phyloP scores from a whole-genome alignment of 2,329 filamentous ascomycete species.

The Lasiodiplodia gonubiensis region DNA sequence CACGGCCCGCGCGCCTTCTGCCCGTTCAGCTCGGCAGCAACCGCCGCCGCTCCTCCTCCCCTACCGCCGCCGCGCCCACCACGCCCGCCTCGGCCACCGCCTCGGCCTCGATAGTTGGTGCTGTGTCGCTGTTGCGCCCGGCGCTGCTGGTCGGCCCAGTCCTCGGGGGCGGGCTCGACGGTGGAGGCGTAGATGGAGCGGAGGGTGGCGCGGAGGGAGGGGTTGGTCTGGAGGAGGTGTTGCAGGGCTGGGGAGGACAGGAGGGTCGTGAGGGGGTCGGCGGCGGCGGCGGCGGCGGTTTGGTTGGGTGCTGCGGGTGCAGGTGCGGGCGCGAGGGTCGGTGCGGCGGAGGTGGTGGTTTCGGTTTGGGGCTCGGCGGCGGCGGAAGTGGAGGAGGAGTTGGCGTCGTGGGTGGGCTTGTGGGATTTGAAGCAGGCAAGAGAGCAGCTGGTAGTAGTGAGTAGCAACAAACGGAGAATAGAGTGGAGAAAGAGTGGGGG shows the following conservation, averaged over 20 bases:
- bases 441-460: constrained; percentile 16
- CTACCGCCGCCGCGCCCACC: neutral
- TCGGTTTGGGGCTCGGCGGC: neutral
- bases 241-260: constrained; percentile 5
- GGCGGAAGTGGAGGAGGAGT: neutral
- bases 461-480: neutral
- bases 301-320: neutral
- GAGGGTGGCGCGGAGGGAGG: constrained; percentile 15
- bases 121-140: neutral
- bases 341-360: neutral
- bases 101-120: neutral
- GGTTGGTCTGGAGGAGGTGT: constrained; percentile 3
- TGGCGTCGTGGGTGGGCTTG: constrained; percentile 17
- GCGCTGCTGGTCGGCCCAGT: constrained; percentile 1
- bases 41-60: too few relatives aligned
- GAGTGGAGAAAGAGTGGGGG: neutral
- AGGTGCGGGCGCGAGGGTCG: neutral
- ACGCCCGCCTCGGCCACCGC: neutral
- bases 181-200: constrained; percentile 25
- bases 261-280: neutral
- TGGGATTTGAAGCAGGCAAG: constrained; percentile 26
- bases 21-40: neutral
- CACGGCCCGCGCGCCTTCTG: constrained; percentile 14
- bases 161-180: constrained; percentile 6
- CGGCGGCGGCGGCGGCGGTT: neutral